Evolutionary conservation across 2,329 filamentous ascomycete species (phyloP), one percentile per base, ranked within the genome.

Genomic region (Lecanicillium sp.): DNA sequence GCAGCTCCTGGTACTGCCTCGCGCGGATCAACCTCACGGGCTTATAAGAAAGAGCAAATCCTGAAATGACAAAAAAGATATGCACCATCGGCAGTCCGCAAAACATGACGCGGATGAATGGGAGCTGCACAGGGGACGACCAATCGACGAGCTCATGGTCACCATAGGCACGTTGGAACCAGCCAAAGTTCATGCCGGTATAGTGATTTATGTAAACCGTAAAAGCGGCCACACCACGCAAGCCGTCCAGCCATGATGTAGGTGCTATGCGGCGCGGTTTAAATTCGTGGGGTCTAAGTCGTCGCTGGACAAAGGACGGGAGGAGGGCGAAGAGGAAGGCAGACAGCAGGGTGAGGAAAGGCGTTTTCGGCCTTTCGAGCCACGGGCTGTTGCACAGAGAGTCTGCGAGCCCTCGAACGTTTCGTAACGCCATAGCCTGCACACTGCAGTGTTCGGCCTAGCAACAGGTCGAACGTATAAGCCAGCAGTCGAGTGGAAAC

Each of bases 41-140:
- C 42, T 61, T 64, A 29, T 72, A 58, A n/a, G 64, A 65, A 5
- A 77, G 60, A 2, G 69, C 72, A 52, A 72, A 74, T 13, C 71
- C 71, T 1, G 69, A 71, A 25, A 74, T 66, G 41, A 73, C 65
- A 50, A 72, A 74, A 55, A 75, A 75, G 42, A 72, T 51, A 52
- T 63, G 66, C 19, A 73, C 69, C 56, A 68, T 69, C 2, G 68
- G 65, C 5, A 64, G 65, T 7, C 67, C 68, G 34, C 61, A 62
- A 49, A 64, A 69, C 13, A 69, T 47, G 5, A 71, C 58, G 14
- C 68, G 56, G 13, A 72, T 25, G 44, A 71, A 61, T 11, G 68
- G 68, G 2, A 70, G 58, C 44, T 64, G 59, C 44, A 66, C 56
- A 46, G 49, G 51, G 5, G 58, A 59, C 3, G 57, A 57, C 34